Evolutionary conservation across 129 eudicot genomes (phyloP), one percentile per base, ranked within the genome.

Genomic region (Deinandra increscens): DNA sequence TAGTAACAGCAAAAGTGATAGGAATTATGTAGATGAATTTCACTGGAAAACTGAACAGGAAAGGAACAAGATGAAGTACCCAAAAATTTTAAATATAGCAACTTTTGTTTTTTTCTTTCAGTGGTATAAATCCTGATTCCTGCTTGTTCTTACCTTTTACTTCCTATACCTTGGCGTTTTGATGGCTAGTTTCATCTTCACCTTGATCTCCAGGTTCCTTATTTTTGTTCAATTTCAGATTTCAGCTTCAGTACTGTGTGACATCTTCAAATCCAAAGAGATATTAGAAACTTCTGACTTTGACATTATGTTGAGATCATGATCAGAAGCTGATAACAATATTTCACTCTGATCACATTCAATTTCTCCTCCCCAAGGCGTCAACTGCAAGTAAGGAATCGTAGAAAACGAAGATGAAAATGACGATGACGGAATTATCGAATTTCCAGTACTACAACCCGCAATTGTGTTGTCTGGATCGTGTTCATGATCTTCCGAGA

Each of bases 241-340:
- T 42, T 37, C 37, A 64, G 19, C 55, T 39, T 33, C 66, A 2
- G 31, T 34, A n/a, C n/a, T n/a, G 22, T 61, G 18, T 67, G 65
- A 87, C 46, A 87, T 79, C 66, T 81, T 85, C 79, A 83, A 75
- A 72, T 90, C 97, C 23, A 83, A 66, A 15, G 95, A 80, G 87
- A 83, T 87, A 68, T 81, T 69, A 23, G 75, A 76, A 69, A 43
- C 46, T 13, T 65, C 12, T 18, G 81, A 50, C 23, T 61, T 76
- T 49, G 71, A 33, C 12, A 45, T 17, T 22, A 36, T 82, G 56
- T 84, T 72, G 60, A 77, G 59, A 48, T 23, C 74, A 67, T 37
- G 55, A 76, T 29, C 20, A 59, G 80, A 46, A 6, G 75, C 33
- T 7, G 68, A 36, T 49, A 69, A 55, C 8, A 69, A 55, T 9